Evolutionary conservation across 192 early-diverging fungal species (phyloP), one percentile per base, ranked within the genome.

Genomic region (Coemansia brasiliensis): DNA sequence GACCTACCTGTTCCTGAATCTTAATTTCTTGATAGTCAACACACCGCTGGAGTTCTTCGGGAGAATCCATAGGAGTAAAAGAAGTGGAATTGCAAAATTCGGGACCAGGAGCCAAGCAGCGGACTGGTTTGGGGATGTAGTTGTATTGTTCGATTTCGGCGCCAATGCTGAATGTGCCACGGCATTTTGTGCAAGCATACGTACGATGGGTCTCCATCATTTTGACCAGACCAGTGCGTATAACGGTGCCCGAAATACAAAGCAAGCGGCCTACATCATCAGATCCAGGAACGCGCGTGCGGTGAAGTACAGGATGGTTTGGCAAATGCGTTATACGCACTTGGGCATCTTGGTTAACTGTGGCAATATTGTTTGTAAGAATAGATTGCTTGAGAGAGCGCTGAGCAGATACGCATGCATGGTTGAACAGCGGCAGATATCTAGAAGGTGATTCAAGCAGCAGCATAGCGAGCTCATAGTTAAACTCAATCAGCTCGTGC

Each of bases 1-100:
- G 81, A 16, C 74, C 87, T 2, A 86, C 81, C 49, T 86, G 85
- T 64, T 90, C 88, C 62, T 89, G 88, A 21, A 92, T 72, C 51
- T 88, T 89, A 52, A 92, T 84, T 54, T 92, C 90, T 63, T 92
- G 90, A 57, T 89, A 92, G 53, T 92, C 90, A 2, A 78, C 72
- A 49, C 90, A 89, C 5, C 59, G 68, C 20, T 71, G 58, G 17
- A 67, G 71, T 21, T 74, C 29, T 21, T 76, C 71, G 39, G 52
- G 45, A 5, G 44, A 55, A 35, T 79, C 80, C 9, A 50, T 61
- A 1, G 68, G 50, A 2, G 39, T 37, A 59, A 59, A 59, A 3
- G 57, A 24, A 1, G 57, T 59, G 6, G 35, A 32, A 17, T 37
- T 25, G 21, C 57, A 59, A 24, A 9, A 39, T 1, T 59, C 57